Conservation (phyloP, 2,329 filamentous ascomycete genomes). For the Fusarium azukiicola region DNA sequence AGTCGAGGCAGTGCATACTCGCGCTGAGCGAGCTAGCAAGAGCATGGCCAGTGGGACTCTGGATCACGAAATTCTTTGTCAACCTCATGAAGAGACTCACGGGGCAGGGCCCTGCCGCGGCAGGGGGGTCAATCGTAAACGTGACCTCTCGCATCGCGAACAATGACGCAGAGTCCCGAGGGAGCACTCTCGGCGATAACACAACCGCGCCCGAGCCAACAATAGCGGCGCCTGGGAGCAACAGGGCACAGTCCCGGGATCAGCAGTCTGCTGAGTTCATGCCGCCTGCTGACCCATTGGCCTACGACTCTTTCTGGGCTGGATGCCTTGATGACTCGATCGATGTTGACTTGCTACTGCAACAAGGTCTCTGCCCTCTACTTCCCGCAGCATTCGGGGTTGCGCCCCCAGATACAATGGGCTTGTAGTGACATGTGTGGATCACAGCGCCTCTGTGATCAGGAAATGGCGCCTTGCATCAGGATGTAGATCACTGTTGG, state of each 20-base stretch:
- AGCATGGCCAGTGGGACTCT: constrained; percentile 45
- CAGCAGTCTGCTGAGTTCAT: constrained; percentile 26
- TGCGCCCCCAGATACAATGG: not conserved
- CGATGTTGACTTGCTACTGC: constrained; percentile 41
- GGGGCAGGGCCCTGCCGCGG: constrained; percentile 31
- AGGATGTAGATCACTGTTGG: too few relatives aligned
- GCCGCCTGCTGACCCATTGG: constrained; percentile 11
- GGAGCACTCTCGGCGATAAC: rapidly evolving
- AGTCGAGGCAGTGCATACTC: constrained; percentile 50
- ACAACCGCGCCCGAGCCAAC: not conserved
- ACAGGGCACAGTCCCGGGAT: not conserved
- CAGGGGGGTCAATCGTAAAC: constrained; percentile 34
- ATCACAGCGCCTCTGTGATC: too few relatives aligned
- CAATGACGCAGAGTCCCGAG: not conserved
- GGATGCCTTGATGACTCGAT: constrained; percentile 25
- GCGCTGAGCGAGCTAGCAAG: constrained; percentile 45
- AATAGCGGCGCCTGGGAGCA: not conserved
- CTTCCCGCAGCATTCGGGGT: constrained; percentile 34
- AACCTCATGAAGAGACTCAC: constrained; percentile 44
- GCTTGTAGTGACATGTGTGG: not conserved
- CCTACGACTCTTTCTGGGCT: constrained; percentile 31
- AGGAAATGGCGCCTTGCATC: too few relatives aligned
- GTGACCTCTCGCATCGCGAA: constrained; percentile 32
- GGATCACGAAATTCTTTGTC: constrained; percentile 45
- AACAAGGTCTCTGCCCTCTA: constrained; percentile 36